phyloP scores from a whole-genome alignment of 768 basidiomycete genomes.

The Mycena filopes region DNA sequence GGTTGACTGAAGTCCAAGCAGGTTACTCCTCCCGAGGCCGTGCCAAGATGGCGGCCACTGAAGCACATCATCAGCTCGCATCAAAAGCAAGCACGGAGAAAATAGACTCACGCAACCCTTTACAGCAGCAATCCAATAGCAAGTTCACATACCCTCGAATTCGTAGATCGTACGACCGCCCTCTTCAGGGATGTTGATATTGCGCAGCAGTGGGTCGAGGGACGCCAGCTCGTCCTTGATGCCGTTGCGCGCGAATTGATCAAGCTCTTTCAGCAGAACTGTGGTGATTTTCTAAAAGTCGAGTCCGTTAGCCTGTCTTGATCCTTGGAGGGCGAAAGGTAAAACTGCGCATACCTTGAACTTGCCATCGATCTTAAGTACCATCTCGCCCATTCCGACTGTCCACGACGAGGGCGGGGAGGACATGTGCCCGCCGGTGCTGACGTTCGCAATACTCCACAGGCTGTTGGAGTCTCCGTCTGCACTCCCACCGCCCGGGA shows the following conservation, averaged over 20 bases:
- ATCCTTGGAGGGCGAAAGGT: neutral
- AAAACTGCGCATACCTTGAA: slow-evolving; percentile 69
- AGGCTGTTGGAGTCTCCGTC: slow-evolving; percentile 61
- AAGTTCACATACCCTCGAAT: slow-evolving; percentile 45
- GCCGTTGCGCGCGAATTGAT: slow-evolving; percentile 79
- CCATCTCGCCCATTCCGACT: slow-evolving; percentile 71
- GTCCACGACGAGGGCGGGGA: slow-evolving; percentile 69
- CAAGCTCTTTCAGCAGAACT: slow-evolving; percentile 83
- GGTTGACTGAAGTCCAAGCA: neutral
- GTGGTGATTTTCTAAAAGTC: slow-evolving; percentile 83
- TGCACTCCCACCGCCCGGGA: slow-evolving; percentile 14
- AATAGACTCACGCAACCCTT: neutral
- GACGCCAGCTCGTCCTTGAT: slow-evolving; percentile 88
- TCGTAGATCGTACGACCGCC: slow-evolving; percentile 35
- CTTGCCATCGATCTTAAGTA: slow-evolving; percentile 84
- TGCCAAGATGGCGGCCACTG: neutral
- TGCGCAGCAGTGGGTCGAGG: slow-evolving; percentile 80
- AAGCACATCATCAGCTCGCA: neutral
- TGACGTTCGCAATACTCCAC: slow-evolving; percentile 78
- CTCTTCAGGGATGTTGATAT: slow-evolving; percentile 54
- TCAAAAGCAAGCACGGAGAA: neutral
- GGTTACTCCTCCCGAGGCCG: neutral
- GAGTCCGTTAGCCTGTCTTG: neutral
- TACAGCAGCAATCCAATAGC: slow-evolving; percentile 39
- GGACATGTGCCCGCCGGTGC: slow-evolving; percentile 35